These are phyloP conservation scores for Cryptococcus sp. DNA, from an alignment of 1,284 basidiomycete genomes.

Conservation along the genomic window DNA sequence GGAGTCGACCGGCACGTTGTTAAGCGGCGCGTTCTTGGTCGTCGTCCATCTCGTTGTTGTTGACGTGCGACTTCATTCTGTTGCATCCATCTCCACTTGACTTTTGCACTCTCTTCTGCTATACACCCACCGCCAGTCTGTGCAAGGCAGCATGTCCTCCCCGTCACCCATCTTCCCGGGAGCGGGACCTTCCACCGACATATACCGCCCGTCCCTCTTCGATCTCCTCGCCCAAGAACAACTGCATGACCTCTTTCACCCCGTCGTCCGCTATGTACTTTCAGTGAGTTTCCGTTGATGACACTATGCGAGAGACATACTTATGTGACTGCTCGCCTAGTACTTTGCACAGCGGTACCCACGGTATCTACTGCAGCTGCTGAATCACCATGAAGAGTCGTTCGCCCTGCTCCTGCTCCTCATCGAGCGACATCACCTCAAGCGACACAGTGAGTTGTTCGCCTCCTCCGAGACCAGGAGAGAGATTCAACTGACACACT, in stretches of 20 bases:
- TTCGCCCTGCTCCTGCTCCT: constrained; percentile 84
- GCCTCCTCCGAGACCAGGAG: too few relatives aligned
- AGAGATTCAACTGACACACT: too few relatives aligned
- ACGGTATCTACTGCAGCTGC: constrained; percentile 82
- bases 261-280: constrained; percentile 91
- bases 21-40: too few relatives aligned
- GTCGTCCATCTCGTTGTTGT: too few relatives aligned
- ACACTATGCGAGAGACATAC: not conserved
- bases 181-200: constrained; percentile 1
- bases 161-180: too few relatives aligned
- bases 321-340: constrained; percentile 50
- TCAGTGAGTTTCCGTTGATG: constrained; percentile 62
- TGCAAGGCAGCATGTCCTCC: too few relatives aligned
- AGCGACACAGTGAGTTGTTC: constrained; percentile 63
- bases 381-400: constrained; percentile 95
- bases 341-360: constrained; percentile 95
- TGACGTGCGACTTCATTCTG: too few relatives aligned
- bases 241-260: constrained; percentile 84
- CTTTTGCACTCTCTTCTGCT: too few relatives aligned
- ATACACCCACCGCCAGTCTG: too few relatives aligned
- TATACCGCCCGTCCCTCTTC: constrained; percentile 75
- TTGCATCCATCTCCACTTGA: too few relatives aligned
- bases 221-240: constrained; percentile 96
- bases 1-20: too few relatives aligned
- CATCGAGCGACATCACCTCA: constrained; percentile 87